phyloP scores from a whole-genome alignment of 2,329 filamentous ascomycete genomes.

The Hypoxylon sp. region DNA sequence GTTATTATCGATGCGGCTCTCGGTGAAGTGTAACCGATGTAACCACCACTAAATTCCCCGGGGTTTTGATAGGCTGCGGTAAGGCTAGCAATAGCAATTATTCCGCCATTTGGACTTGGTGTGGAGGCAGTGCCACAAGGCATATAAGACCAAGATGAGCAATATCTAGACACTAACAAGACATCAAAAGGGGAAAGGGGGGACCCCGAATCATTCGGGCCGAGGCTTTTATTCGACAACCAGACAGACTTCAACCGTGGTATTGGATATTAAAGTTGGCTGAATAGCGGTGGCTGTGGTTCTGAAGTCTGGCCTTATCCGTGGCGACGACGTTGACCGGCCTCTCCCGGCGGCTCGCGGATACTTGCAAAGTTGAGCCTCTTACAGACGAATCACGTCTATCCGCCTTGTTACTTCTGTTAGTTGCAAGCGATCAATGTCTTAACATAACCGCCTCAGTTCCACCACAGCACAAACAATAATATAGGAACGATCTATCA shows the following conservation, averaged over 20 bases:
- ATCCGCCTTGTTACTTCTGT: not conserved
- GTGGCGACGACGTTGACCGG: not conserved
- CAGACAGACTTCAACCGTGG: constrained; percentile 1
- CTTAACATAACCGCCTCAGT: not conserved
- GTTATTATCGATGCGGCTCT: constrained; percentile 1
- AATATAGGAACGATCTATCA: constrained; percentile 2
- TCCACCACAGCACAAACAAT: constrained; percentile 3
- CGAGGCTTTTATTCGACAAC: constrained; percentile 1
- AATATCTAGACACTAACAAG: not conserved
- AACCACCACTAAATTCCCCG: not conserved
- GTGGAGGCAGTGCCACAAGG: constrained; percentile 18
- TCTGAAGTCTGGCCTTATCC: not conserved
- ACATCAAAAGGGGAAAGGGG: not conserved
- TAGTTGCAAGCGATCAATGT: not conserved
- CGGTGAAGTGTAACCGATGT: constrained; percentile 2
- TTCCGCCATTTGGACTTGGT: not conserved
- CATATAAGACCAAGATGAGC: not conserved
- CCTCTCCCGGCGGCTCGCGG: not conserved
- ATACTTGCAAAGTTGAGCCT: constrained; percentile 5
- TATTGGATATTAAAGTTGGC: constrained; percentile 6
- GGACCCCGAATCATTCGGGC: constrained; percentile 13
- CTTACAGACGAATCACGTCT: constrained; percentile 7
- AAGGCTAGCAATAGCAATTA: not conserved
- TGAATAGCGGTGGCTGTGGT: constrained; percentile 5
- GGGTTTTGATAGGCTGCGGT: not conserved